Evolutionary conservation across 108 stramenopile species (phyloP).

Genomic region (Schizochytrium sp.): DNA sequence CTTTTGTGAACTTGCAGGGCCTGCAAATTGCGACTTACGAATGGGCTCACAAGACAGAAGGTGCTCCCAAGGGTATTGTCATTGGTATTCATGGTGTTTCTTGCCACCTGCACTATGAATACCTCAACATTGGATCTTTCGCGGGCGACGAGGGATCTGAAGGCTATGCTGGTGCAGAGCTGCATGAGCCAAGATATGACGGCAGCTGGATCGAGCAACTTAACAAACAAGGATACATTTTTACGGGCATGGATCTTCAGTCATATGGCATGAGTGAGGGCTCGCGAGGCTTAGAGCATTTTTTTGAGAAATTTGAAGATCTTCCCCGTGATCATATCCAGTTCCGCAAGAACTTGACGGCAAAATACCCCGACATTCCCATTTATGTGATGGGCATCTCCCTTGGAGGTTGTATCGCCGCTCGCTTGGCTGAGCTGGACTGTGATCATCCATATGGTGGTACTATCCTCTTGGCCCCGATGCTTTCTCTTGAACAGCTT

Average conservation of each 20-base stretch:
- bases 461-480: conserved; percentile 33
- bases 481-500: conserved; percentile 37
- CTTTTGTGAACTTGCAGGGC: conserved; percentile 47
- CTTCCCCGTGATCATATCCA: conserved; percentile 10
- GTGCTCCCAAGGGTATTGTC: not conserved
- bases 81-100: conserved; percentile 25
- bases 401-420: conserved; percentile 11
- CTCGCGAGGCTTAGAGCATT: conserved; percentile 7
- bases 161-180: conserved; percentile 28
- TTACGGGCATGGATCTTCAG: conserved; percentile 31
- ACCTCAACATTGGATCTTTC: not conserved
- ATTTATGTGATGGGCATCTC: conserved; percentile 48
- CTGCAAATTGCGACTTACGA: conserved; percentile 4
- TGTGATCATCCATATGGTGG: not conserved
- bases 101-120: conserved; percentile 58
- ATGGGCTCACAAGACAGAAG: conserved; percentile 37
- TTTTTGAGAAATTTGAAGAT: not conserved
- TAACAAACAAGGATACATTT: not conserved
- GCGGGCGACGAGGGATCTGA: not conserved
- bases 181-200: conserved; percentile 23
- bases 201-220: conserved; percentile 45
- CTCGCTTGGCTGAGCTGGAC: conserved; percentile 38
- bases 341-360: not conserved
- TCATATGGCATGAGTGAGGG: conserved; percentile 50
- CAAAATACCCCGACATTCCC: not conserved